Evolutionary conservation across 192 early-diverging fungal species (phyloP).

Genomic region (Linnemannia zychae): DNA sequence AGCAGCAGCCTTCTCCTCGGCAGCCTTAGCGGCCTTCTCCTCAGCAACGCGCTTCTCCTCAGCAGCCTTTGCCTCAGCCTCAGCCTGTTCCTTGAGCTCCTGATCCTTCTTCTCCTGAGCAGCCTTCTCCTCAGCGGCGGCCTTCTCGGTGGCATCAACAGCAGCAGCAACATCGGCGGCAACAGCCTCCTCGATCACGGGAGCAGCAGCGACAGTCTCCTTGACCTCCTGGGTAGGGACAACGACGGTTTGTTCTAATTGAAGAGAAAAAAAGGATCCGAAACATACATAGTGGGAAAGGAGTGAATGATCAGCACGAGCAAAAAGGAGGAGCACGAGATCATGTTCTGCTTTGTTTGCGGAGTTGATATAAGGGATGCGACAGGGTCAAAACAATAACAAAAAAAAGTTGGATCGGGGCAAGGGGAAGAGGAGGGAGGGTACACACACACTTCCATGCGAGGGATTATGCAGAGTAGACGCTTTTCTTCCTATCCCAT

Average conservation of each 20-base stretch:
- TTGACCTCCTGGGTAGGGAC: constrained; percentile 18
- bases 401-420: constrained; percentile 7
- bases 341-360: constrained; percentile 8
- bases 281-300: neutral
- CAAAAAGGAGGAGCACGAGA: constrained; percentile 7
- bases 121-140: constrained; percentile 14
- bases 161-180: constrained; percentile 17
- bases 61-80: constrained; percentile 24
- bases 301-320: neutral
- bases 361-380: neutral
- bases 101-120: constrained; percentile 4
- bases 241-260: constrained; percentile 36
- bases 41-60: constrained; percentile 21
- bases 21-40: constrained; percentile 5
- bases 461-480: neutral
- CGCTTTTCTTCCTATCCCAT: neutral
- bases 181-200: neutral
- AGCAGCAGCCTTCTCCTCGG: constrained; percentile 19
- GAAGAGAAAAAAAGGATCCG: neutral
- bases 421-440: neutral
- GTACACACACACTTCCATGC: neutral
- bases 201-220: constrained; percentile 6
- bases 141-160: constrained; percentile 16
- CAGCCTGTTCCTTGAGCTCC: constrained; percentile 24
- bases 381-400: neutral